Percentiles rank a stretch among this genome's conserved stretches.
These are phyloP conservation scores for Euclidium syriacum DNA, from an alignment of 345 rosid genomes.

Conservation along the genomic window DNA sequence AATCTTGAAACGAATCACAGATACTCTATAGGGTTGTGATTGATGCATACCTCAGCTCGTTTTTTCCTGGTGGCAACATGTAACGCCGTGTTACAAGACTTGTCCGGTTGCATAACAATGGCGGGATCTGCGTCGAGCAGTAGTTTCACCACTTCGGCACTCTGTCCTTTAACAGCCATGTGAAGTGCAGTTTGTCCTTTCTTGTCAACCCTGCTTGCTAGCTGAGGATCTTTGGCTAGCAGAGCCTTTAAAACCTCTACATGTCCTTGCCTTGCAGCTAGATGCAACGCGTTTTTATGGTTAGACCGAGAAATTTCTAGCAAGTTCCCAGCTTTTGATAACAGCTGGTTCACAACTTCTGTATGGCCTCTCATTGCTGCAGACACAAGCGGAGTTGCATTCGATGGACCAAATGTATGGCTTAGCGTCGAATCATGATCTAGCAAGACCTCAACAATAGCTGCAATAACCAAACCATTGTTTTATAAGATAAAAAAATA, in stretches of 20 bases:
- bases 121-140: slow-evolving; percentile 94
- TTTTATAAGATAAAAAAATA: too few relatives aligned
- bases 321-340: slow-evolving; percentile 73
- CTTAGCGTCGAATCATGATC: slow-evolving; percentile 80
- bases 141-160: slow-evolving; percentile 75
- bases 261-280: slow-evolving; percentile 84
- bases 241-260: slow-evolving; percentile 73
- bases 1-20: background rate
- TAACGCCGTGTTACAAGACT: slow-evolving; percentile 82
- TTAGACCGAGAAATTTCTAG: slow-evolving; percentile 72
- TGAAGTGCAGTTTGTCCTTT: slow-evolving; percentile 96
- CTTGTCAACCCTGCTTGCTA: slow-evolving; percentile 87
- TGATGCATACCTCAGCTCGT: slow-evolving; percentile 63
- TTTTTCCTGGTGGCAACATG: slow-evolving; percentile 95
- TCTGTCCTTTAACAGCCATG: slow-evolving; percentile 96
- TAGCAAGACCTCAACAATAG: slow-evolving; percentile 77
- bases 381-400: slow-evolving; percentile 81
- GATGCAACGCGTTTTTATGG: slow-evolving; percentile 88
- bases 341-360: slow-evolving; percentile 71
- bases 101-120: slow-evolving; percentile 92
- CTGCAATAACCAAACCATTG: slow-evolving; percentile 44
- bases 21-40: too few relatives aligned
- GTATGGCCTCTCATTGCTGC: slow-evolving; percentile 93
- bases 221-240: slow-evolving; percentile 69
- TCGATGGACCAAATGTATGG: slow-evolving; percentile 69